Conservation (phyloP, 352 stramenopile species). For the Phytophthora sansomeana region DNA sequence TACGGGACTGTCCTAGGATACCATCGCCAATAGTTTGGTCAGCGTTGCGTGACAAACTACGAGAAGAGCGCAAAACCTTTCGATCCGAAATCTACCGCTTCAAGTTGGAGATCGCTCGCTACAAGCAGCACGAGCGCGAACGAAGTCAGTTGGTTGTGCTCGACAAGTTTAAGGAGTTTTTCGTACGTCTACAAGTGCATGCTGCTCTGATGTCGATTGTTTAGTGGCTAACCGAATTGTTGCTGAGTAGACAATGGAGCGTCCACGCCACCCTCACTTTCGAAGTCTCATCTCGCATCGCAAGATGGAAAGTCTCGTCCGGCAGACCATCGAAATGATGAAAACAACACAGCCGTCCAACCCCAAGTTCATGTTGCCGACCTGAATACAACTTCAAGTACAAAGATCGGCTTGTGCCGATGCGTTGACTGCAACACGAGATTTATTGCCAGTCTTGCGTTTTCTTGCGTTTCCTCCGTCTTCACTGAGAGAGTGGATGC, state of each 20-base stretch:
- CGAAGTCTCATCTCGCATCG: slow-evolving; percentile 66
- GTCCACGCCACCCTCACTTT: slow-evolving; percentile 58
- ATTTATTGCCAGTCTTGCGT: no score
- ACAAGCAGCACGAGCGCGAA: slow-evolving; percentile 60
- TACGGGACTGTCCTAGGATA: slow-evolving; percentile 63
- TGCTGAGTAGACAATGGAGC: slow-evolving; percentile 40
- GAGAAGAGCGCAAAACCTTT: slow-evolving; percentile 68
- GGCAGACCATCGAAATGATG: slow-evolving; percentile 64
- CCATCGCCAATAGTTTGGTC: slow-evolving; percentile 50
- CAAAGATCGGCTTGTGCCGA: no score
- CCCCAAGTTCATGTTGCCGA: slow-evolving; percentile 36
- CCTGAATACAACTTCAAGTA: background rate
- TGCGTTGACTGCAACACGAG: no score
- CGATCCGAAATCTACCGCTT: slow-evolving; percentile 71
- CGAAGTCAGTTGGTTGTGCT: slow-evolving; percentile 59
- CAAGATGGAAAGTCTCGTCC: slow-evolving; percentile 70
- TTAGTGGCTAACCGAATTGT: background rate
- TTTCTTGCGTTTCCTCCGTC: no score
- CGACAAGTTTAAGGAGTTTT: slow-evolving; percentile 77
- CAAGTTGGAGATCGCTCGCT: slow-evolving; percentile 64
- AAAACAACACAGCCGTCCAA: slow-evolving; percentile 55
- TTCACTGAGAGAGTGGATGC: no score
- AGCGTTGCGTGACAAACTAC: slow-evolving; percentile 59
- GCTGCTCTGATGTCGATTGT: background rate
- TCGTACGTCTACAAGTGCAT: slow-evolving; percentile 41